A percentile compares a stretch with the other conserved stretches of the same genome.
These are phyloP conservation scores for Aspergillus brasiliensis DNA, from an alignment of 2,329 filamentous ascomycete species.

Conservation along the genomic window DNA sequence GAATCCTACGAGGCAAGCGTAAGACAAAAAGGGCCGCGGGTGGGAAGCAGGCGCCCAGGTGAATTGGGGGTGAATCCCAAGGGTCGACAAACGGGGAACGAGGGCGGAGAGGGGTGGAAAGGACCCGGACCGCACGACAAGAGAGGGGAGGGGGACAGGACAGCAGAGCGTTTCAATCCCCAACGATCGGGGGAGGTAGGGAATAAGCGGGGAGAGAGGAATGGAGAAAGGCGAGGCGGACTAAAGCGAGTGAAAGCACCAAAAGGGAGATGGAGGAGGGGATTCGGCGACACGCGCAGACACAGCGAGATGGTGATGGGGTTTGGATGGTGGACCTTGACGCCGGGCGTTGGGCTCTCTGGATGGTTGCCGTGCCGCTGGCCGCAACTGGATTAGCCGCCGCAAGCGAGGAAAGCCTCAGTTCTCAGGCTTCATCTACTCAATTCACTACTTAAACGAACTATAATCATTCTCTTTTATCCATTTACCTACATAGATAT, in stretches of 20 bases:
- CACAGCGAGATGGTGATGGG: conserved; percentile 20
- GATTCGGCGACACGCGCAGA: conserved; percentile 15
- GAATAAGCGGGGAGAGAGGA: conserved; percentile 13
- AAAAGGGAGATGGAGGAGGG: background rate
- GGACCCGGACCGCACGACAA: conserved; percentile 27
- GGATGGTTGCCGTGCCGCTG: conserved; percentile 42
- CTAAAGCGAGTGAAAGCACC: background rate
- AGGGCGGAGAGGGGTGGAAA: conserved; percentile 33
- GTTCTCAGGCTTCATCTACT: background rate
- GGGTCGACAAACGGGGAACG: conserved; percentile 25
- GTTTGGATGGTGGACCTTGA: conserved; percentile 34
- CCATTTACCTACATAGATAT: background rate
- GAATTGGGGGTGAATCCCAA: conserved; percentile 15
- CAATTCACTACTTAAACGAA: too few relatives aligned
- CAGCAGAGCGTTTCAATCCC: conserved; percentile 8
- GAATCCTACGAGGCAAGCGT: background rate
- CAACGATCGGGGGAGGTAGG: conserved; percentile 6
- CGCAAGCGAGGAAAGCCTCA: conserved; percentile 38
- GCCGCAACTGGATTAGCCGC: conserved; percentile 42
- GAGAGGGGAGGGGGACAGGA: conserved; percentile 12
- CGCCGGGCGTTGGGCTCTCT: conserved; percentile 39
- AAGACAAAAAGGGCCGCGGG: conserved; percentile 12
- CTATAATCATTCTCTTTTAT: background rate
- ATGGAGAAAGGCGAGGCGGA: conserved; percentile 1
- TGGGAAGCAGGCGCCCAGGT: conserved; percentile 16